phyloP scores from a whole-genome alignment of 2,329 filamentous ascomycete genomes.

The Volutella citrinella region DNA sequence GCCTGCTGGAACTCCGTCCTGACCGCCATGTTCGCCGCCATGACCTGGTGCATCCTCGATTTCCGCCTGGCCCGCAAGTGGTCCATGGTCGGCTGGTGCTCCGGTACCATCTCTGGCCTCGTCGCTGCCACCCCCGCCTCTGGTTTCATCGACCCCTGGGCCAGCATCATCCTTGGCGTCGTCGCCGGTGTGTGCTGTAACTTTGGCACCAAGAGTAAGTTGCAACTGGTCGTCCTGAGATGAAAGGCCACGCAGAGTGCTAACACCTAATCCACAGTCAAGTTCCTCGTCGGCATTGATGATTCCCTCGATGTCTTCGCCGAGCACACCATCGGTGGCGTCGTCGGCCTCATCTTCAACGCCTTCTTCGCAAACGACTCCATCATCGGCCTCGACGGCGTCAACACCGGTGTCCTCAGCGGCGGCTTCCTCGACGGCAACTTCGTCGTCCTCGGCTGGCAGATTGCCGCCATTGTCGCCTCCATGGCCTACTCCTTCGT shows the following conservation, averaged over 20 bases:
- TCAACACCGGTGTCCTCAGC: slow-evolving; percentile 63
- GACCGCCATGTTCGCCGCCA: slow-evolving; percentile 86
- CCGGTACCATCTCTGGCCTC: slow-evolving; percentile 67
- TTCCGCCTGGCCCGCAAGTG: slow-evolving; percentile 92
- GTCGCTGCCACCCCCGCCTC: slow-evolving; percentile 69
- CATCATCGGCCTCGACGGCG: slow-evolving; percentile 72
- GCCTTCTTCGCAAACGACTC: slow-evolving; percentile 67
- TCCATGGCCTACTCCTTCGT: slow-evolving; percentile 67
- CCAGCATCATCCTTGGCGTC: slow-evolving; percentile 63
- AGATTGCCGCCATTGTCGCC: slow-evolving; percentile 73
- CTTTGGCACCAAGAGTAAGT: slow-evolving; percentile 59
- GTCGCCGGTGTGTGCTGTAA: slow-evolving; percentile 65
- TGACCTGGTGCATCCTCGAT: slow-evolving; percentile 94
- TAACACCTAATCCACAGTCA: slow-evolving; percentile 47
- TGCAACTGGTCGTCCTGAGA: too few species aligned
- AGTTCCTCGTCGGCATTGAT: slow-evolving; percentile 62
- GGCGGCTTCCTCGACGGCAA: slow-evolving; percentile 77
- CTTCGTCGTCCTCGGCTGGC: slow-evolving; percentile 73
- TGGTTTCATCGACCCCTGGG: slow-evolving; percentile 66
- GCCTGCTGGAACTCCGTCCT: slow-evolving; percentile 98
- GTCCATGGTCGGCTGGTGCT: slow-evolving; percentile 77
- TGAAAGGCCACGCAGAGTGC: too few species aligned
- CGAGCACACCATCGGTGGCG: slow-evolving; percentile 67
- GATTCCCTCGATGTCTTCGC: slow-evolving; percentile 71
- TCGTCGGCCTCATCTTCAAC: slow-evolving; percentile 70